Base-by-base conservation (phyloP, 2,329 filamentous ascomycete genomes). In the Colletotrichum godetiae region DNA sequence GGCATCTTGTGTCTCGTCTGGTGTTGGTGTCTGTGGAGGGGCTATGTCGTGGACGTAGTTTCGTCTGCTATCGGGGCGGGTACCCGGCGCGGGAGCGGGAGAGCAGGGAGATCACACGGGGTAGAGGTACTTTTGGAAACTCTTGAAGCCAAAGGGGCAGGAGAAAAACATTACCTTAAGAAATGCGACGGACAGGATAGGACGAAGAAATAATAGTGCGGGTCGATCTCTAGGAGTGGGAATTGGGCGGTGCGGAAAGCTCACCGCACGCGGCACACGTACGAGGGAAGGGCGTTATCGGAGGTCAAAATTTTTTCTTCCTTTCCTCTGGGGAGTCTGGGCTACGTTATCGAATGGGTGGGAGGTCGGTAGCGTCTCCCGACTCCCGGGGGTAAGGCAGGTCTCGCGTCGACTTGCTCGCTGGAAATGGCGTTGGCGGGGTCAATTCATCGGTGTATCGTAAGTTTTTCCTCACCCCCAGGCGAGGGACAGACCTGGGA, bases 201-300 rank as follows among this genome's bases (percentile, higher is more conserved):
- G 37, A 33, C n/a, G 37, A 42, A 27, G 42, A 19, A 13, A 19
- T 24, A 61, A 11, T 15, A 61, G 24, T 27, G 22, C 29, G 29
- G 29, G 56, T n/a, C 13, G 58, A 19, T 27, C 35, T 22, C 22
- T 24, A 31, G 31, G 31, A 22, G 33, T 24, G 57, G 12, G 7
- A 33, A 37, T 60, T 33, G 27, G 27, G 24, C 8, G 37, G 42
- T 46, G 29, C 22, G 35, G 13, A 29, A 46, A 29, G 35, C 35
- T 52, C 60, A 61, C 60, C 60, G 46, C 13, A 19, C 42, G 7
- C 42, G 42, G 42, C 42, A 46, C 37, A 42, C 37, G 13, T 42
- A 42, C 37, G 37, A 42, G 42, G 49, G 27, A 24, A 46, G 60
- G 60, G 60, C 60, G 60, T 63, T 63, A 52, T 63, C 60, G 60